phyloP scores from a whole-genome alignment of 331 rosid genomes.

The Prunus yedoensis region DNA sequence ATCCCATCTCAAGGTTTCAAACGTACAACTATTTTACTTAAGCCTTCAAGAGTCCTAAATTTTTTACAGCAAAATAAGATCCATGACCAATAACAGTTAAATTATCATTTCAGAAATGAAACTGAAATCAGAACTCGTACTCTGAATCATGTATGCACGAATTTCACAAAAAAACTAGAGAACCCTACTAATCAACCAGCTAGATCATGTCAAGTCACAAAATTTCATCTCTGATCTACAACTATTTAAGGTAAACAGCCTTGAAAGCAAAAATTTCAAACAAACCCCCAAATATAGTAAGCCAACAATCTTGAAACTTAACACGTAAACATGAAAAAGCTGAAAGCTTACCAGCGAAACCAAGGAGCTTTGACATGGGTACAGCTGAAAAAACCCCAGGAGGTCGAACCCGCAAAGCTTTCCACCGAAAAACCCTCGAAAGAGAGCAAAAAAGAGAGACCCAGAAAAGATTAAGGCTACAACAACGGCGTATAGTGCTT shows the following conservation, averaged over 20 bases:
- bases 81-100: not conserved
- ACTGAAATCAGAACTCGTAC: not conserved
- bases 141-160: too few species aligned
- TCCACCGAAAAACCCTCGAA: conserved; percentile 49
- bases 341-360: conserved; percentile 63
- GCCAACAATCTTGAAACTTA: conserved; percentile 2
- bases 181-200: not conserved
- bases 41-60: not conserved
- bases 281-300: conserved; percentile 14
- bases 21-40: not conserved
- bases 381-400: conserved; percentile 41
- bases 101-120: not conserved
- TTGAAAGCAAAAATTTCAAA: not conserved
- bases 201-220: conserved; percentile 3
- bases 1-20: not conserved
- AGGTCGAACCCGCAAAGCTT: conserved; percentile 35
- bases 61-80: too few species aligned
- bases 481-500: conserved; percentile 15
- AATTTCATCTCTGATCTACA: conserved; percentile 4
- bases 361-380: conserved; percentile 79
- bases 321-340: not conserved
- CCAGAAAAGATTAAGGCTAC: conserved; percentile 29
- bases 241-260: conserved; percentile 16
- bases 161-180: not conserved
- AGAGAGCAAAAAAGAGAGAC: conserved; percentile 57